Conservation (phyloP, 2,329 filamentous ascomycete species). For the Ophiosphaerella korrae region DNA sequence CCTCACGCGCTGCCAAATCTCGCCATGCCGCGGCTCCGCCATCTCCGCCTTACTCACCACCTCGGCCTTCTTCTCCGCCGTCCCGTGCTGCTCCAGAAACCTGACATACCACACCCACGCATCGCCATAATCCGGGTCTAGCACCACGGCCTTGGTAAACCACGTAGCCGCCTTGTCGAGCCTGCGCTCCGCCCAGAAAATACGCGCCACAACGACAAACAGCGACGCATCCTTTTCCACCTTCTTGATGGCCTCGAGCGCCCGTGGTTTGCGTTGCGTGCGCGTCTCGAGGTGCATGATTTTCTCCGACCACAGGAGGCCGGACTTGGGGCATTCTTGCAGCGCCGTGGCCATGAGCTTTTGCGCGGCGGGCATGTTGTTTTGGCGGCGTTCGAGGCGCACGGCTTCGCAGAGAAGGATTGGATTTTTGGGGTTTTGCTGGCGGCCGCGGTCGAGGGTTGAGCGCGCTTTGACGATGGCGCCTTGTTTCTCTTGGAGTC, state of each 20-base stretch:
- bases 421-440: conserved; percentile 83
- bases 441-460: conserved; percentile 86
- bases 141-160: conserved; percentile 94
- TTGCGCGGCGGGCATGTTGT: conserved; percentile 82
- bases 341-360: conserved; percentile 91
- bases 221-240: conserved; percentile 89
- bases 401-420: conserved; percentile 94
- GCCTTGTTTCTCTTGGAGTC: conserved; percentile 84
- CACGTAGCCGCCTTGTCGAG: conserved; percentile 94
- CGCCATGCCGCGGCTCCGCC: conserved; percentile 89
- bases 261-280: conserved; percentile 89
- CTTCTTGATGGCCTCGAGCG: conserved; percentile 94
- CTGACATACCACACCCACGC: conserved; percentile 99
- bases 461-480: conserved; percentile 90
- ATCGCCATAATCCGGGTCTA: conserved; percentile 87
- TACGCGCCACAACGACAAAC: conserved; percentile 89
- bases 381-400: conserved; percentile 84
- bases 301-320: conserved; percentile 88
- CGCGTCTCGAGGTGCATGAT: conserved; percentile 93
- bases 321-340: conserved; percentile 87
- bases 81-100: conserved; percentile 90
- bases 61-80: conserved; percentile 87
- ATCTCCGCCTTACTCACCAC: conserved; percentile 79
- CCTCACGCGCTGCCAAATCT: conserved; percentile 83
- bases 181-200: conserved; percentile 93